Evolutionary conservation across 768 basidiomycete genomes (phyloP).

Genomic region (Hirschioporus abietinus): DNA sequence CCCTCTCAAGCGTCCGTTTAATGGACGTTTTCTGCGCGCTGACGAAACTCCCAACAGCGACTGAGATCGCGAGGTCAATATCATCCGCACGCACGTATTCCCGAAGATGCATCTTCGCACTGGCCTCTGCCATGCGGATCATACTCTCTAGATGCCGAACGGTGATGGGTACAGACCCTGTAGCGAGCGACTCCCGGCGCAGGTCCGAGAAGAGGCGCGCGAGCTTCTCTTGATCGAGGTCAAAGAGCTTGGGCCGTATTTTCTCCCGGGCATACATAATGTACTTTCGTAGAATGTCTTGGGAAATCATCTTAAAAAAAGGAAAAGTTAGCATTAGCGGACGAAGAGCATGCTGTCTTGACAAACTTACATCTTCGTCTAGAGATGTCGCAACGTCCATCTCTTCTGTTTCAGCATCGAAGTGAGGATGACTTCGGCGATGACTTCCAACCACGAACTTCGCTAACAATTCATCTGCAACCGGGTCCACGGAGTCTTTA

Average conservation of each 20-base stretch:
- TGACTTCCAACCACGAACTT: constrained; percentile 98
- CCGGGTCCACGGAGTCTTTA: constrained; percentile 95
- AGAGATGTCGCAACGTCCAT: constrained; percentile 86
- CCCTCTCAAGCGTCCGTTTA: constrained; percentile 95
- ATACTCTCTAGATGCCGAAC: constrained; percentile 97
- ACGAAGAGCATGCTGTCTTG: constrained; percentile 6
- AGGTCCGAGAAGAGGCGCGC: constrained; percentile 92
- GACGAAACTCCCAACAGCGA: constrained; percentile 92
- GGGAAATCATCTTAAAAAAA: constrained; percentile 77
- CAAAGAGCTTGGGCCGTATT: constrained; percentile 87
- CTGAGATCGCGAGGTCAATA: constrained; percentile 95
- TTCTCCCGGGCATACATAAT: constrained; percentile 98
- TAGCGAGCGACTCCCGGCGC: constrained; percentile 91
- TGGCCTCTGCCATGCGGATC: constrained; percentile 99
- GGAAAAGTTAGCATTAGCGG: not conserved
- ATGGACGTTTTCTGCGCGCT: constrained; percentile 97
- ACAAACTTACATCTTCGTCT: constrained; percentile 77
- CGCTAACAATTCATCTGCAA: constrained; percentile 93
- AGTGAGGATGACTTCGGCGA: constrained; percentile 89
- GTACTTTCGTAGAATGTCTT: constrained; percentile 94
- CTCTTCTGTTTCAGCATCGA: constrained; percentile 82
- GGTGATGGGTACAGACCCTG: constrained; percentile 98
- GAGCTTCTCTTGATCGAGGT: constrained; percentile 94
- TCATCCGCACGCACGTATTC: constrained; percentile 96
- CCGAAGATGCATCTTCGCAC: constrained; percentile 95